Conservation (phyloP, 2,329 filamentous ascomycete species). For the Xylariaceae sp. region DNA sequence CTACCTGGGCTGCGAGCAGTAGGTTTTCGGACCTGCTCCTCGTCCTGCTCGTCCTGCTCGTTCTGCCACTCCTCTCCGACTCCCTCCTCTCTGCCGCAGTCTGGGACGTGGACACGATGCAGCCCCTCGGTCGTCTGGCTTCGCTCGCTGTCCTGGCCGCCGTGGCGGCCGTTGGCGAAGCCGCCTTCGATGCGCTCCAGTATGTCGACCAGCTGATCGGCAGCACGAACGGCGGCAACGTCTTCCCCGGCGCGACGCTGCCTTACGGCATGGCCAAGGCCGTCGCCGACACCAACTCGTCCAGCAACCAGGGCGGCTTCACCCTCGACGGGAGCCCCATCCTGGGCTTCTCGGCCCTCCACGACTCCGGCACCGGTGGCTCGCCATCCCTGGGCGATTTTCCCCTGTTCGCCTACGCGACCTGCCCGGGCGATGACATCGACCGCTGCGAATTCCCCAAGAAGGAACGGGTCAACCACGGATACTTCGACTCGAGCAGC, state of each 20-base stretch:
- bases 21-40: conserved; percentile 6
- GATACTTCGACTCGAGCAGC: conserved; percentile 39
- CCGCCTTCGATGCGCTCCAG: conserved; percentile 26
- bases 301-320: conserved; percentile 51
- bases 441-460: conserved; percentile 55
- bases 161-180: conserved; percentile 10
- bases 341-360: conserved; percentile 49
- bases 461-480: conserved; percentile 29
- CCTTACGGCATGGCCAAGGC: conserved; percentile 45
- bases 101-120: conserved; percentile 15
- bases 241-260: conserved; percentile 34
- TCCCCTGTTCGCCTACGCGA: conserved; percentile 59
- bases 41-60: too few relatives aligned
- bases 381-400: conserved; percentile 64
- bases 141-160: conserved; percentile 11
- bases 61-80: too few relatives aligned
- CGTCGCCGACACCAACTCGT: conserved; percentile 45
- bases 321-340: conserved; percentile 41
- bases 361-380: conserved; percentile 51
- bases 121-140: conserved; percentile 8
- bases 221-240: conserved; percentile 38
- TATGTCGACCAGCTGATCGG: conserved; percentile 49
- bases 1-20: too few relatives aligned
- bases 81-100: background rate
- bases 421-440: conserved; percentile 54